phyloP scores from a whole-genome alignment of 768 basidiomycete genomes.

The Lentinula aciculospora region DNA sequence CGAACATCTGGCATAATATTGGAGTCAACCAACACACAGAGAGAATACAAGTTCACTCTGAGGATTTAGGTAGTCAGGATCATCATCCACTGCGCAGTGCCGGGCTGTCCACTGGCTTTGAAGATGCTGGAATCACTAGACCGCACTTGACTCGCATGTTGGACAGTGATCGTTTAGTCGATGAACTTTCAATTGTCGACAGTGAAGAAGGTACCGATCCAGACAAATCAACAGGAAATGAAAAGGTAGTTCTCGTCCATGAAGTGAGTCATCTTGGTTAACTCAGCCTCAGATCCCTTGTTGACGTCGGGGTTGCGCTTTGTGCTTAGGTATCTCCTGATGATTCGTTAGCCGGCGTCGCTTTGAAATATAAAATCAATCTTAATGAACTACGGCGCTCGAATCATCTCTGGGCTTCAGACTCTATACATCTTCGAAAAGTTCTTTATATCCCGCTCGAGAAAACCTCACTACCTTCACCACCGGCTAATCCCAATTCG shows the following conservation, averaged over 20 bases:
- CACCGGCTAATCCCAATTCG: neutral
- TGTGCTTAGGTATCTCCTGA: conserved; percentile 51
- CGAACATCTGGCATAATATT: neutral
- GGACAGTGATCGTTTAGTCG: conserved; percentile 24
- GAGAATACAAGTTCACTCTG: neutral
- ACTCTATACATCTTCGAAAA: conserved; percentile 84
- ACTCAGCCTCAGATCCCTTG: neutral
- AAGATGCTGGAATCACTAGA: conserved; percentile 28
- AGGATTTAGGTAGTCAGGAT: neutral
- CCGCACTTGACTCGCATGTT: conserved; percentile 34
- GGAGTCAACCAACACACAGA: neutral
- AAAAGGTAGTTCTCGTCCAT: conserved; percentile 56
- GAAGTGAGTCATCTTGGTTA: conserved; percentile 31
- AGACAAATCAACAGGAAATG: conserved; percentile 21
- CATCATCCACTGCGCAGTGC: conserved; percentile 15
- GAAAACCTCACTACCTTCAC: conserved; percentile 33
- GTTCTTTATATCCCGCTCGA: conserved; percentile 77
- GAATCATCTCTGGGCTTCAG: conserved; percentile 93
- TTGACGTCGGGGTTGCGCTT: neutral
- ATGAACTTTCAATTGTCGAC: conserved; percentile 19
- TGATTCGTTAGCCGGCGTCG: conserved; percentile 84
- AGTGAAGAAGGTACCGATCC: conserved; percentile 10
- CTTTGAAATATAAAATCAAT: conserved; percentile 84
- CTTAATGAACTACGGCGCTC: conserved; percentile 77
- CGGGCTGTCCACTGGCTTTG: neutral